Percentiles rank a stretch among this genome's conserved stretches.
Evolutionary conservation across 164 flowering plant species (phyloP).

Genomic region (Piper longum): DNA sequence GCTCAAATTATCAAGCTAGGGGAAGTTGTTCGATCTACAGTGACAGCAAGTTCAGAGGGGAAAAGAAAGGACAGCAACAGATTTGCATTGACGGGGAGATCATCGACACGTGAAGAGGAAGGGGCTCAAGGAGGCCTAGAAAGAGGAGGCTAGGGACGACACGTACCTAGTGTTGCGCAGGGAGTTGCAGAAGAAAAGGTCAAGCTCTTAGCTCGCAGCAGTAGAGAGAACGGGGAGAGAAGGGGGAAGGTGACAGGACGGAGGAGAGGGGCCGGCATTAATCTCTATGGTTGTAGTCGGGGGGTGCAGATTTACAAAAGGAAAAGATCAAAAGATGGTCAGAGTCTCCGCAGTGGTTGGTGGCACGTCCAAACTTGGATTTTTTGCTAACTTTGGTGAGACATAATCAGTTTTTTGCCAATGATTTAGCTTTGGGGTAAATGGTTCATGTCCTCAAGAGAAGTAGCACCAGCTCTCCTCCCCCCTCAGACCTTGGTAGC

Average conservation of each 20-base stretch:
- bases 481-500: too few species aligned
- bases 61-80: too few species aligned
- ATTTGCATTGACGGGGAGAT: background rate
- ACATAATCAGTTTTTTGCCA: too few species aligned
- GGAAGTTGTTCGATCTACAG: background rate
- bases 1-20: background rate
- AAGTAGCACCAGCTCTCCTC: too few species aligned
- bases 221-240: background rate
- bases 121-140: background rate
- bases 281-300: too few species aligned
- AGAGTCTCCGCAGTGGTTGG: too few species aligned
- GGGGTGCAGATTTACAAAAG: too few species aligned
- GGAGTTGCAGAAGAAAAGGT: background rate
- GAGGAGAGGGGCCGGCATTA: background rate
- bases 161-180: background rate
- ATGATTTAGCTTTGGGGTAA: too few species aligned
- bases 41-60: background rate
- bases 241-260: background rate
- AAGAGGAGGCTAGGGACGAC: background rate
- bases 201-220: background rate
- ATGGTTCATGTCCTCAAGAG: too few species aligned
- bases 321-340: too few species aligned
- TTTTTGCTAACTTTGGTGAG: too few species aligned
- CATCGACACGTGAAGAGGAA: background rate
- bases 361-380: too few species aligned